Conservation (phyloP, 805 yeast genomes). For the Schwanniomyces yamadae region DNA sequence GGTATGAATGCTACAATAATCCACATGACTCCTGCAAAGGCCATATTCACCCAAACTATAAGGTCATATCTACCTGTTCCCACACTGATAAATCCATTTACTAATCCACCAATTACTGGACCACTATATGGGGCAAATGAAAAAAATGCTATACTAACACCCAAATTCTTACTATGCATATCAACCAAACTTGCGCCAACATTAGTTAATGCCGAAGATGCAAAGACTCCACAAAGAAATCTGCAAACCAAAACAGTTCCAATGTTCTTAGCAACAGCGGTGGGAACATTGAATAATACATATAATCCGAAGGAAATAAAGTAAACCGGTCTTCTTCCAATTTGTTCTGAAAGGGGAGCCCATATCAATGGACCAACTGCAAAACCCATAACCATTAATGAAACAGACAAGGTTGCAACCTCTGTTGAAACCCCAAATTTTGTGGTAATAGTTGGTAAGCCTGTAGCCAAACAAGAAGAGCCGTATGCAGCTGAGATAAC, state of each 20-base stretch:
- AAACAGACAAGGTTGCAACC: slow-evolving; percentile 77
- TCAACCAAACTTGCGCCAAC: slow-evolving; percentile 94
- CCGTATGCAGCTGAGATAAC: slow-evolving; percentile 93
- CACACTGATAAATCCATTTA: slow-evolving; percentile 80
- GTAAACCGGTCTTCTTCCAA: slow-evolving; percentile 84
- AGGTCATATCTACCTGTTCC: slow-evolving; percentile 67
- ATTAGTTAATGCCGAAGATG: slow-evolving; percentile 77
- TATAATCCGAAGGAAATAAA: slow-evolving; percentile 72
- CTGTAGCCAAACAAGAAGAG: slow-evolving; percentile 87
- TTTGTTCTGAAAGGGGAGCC: slow-evolving; percentile 85
- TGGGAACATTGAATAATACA: slow-evolving; percentile 79
- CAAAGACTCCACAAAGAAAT: slow-evolving; percentile 83
- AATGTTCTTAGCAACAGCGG: slow-evolving; percentile 80
- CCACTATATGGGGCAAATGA: slow-evolving; percentile 93
- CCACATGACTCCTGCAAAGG: slow-evolving; percentile 86
- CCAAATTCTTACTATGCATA: slow-evolving; percentile 78
- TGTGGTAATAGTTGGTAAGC: slow-evolving; percentile 64
- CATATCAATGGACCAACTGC: slow-evolving; percentile 83
- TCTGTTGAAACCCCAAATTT: slow-evolving; percentile 70
- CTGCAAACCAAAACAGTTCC: slow-evolving; percentile 80
- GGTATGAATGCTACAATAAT: slow-evolving; percentile 64
- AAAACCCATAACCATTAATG: slow-evolving; percentile 87
- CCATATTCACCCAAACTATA: slow-evolving; percentile 89
- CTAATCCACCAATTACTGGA: slow-evolving; percentile 86
- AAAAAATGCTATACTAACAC: slow-evolving; percentile 86